Conservation (phyloP, 306 rosid genomes). For the Medicago truncatula region DNA sequence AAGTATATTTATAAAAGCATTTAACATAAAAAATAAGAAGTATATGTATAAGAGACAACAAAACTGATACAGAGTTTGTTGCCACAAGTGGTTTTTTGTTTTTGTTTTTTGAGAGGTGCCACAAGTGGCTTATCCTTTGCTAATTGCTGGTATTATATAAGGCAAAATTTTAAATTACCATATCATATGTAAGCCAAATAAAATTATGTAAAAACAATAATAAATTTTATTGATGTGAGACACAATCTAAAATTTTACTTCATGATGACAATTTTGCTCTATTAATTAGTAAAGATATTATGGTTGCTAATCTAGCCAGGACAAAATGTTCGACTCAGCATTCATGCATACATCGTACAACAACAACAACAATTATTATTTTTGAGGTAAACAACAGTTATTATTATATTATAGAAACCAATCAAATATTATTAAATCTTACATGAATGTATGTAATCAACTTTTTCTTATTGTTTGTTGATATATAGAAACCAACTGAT, state of each 20-base stretch:
- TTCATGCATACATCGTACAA: neutral
- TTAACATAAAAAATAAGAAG: too few relatives aligned
- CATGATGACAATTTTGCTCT: neutral
- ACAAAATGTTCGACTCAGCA: neutral
- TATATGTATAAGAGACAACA: too few relatives aligned
- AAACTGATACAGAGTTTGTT: neutral
- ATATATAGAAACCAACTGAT: neutral
- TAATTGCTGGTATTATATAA: neutral
- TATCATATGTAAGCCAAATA: neutral
- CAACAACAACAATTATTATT: too few relatives aligned
- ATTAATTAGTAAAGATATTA: neutral
- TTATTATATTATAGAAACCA: too few relatives aligned
- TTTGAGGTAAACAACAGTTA: too few relatives aligned
- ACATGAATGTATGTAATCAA: neutral
- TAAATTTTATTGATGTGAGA: neutral
- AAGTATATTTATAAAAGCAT: too few relatives aligned
- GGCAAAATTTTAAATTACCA: neutral
- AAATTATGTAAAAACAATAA: neutral
- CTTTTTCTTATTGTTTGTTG: neutral
- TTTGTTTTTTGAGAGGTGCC: neutral
- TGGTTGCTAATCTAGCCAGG: neutral
- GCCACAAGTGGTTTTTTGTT: conserved; percentile 4
- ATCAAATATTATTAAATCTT: too few relatives aligned
- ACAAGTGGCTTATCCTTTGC: conserved; percentile 1
- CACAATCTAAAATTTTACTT: neutral